These are phyloP conservation scores for Claviceps sp. DNA, from an alignment of 2,329 filamentous ascomycete species.

Conservation along the genomic window DNA sequence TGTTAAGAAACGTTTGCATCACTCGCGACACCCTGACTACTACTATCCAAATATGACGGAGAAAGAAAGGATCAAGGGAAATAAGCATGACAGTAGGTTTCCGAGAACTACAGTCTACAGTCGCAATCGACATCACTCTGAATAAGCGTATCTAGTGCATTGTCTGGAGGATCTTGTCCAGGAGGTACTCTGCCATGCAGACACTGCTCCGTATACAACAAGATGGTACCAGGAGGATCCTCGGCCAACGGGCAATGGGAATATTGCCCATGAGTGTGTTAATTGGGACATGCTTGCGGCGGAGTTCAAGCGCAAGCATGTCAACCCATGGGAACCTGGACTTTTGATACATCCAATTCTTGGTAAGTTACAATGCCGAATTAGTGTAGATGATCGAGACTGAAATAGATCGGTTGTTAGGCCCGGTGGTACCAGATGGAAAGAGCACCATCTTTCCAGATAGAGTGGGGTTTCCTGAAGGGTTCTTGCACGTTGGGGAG, in stretches of 20 bases:
- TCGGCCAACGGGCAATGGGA: not conserved
- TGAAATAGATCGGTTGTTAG: not conserved
- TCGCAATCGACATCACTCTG: not conserved
- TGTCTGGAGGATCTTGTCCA: not conserved
- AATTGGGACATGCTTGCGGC: not conserved
- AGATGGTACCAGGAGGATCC: not conserved
- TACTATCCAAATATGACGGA: slow-evolving; percentile 1
- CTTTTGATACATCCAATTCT: not conserved
- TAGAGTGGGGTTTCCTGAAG: not conserved
- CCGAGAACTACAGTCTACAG: no score
- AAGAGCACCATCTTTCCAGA: not conserved
- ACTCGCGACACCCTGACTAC: not conserved
- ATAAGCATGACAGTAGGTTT: not conserved
- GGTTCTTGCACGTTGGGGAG: not conserved
- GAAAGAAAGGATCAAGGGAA: not conserved
- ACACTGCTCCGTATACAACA: not conserved
- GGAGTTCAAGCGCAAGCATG: not conserved
- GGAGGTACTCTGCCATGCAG: not conserved
- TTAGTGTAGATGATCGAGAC: not conserved
- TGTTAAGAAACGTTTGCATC: not conserved
- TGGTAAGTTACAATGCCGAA: not conserved
- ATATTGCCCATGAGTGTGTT: not conserved
- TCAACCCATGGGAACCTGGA: not conserved
- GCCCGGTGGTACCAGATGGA: not conserved
- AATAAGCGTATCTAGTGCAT: not conserved